Conservation (phyloP, 164 flowering plant genomes). For the Stephania cephalantha region DNA sequence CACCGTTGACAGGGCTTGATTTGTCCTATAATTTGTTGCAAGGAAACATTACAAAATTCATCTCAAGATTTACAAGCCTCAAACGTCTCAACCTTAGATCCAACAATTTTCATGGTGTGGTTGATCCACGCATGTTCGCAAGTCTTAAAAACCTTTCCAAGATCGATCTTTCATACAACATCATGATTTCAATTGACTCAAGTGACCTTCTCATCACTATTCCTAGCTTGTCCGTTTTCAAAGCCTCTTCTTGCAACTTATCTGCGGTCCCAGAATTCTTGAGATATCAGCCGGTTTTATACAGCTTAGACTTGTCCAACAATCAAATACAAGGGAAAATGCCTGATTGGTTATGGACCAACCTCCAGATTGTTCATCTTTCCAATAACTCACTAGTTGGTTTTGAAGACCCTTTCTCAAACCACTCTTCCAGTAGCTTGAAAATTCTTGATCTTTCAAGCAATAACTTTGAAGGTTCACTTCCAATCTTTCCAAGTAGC, state of each 20-base stretch:
- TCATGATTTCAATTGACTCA: background rate
- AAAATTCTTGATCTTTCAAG: background rate
- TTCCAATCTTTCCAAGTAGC: conserved; percentile 23
- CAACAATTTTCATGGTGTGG: background rate
- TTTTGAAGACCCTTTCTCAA: background rate
- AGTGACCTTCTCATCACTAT: background rate
- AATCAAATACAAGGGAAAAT: background rate
- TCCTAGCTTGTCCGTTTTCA: background rate
- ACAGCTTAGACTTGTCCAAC: background rate
- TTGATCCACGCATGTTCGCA: background rate
- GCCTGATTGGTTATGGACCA: background rate
- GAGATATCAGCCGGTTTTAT: background rate
- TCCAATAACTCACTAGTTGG: background rate
- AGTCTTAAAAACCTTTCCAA: background rate
- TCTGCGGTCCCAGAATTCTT: background rate
- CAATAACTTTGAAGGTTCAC: conserved; percentile 27
- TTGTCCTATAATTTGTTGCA: background rate
- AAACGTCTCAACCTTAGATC: background rate
- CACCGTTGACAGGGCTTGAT: background rate
- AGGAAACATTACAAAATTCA: background rate
- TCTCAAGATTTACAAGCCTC: background rate
- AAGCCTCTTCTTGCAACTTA: background rate
- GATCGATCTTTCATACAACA: background rate
- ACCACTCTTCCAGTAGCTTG: background rate
- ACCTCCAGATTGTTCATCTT: conserved; percentile 6